Base-by-base conservation (phyloP, 2,329 filamentous ascomycete species). In the Claviceps humidiphila region DNA sequence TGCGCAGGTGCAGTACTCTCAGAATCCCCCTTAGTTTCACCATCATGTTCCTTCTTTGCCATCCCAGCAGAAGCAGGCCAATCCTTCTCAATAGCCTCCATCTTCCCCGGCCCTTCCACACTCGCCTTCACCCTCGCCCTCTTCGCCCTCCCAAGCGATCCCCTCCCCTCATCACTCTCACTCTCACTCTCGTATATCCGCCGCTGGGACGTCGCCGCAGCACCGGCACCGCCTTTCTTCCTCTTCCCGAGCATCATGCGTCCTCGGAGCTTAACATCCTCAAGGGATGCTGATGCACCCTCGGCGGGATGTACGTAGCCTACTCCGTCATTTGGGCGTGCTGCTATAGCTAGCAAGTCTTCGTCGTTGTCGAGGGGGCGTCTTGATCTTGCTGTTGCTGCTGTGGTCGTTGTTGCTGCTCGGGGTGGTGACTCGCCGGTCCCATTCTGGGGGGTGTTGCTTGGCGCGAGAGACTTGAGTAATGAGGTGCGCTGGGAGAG, bases 231-330 rank as follows among this genome's bases (percentile, higher is more conserved):
- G 11, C 51, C 55, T 13, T 16, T 47, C 47, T 49, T 56, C 44
- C 57, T 53, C 53, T 57, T 56, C 14, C 34, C 17, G 65, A 66
- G 38, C 22, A 48, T n/a, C 34, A 49, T 8, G 22, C 38, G 38
- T 5, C 16, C 7, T 11, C 47, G 37, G 8, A 49, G 46, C 9
- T 39, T 22, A 14, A 6, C 3, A 3, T 47, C 30, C 3, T 39
- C 46, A 4, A 2, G 22, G 65, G 24, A 14, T 17, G 14, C 5
- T 11, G 59, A 17, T 66, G 37, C 46, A 61, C 59, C 3, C 63
- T 61, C 53, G 64, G 61, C 50, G 71, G 57, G 54, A 64, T 58
- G 58, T 9, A 63, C 59, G 59, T 68, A 73, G 8, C 72, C 73
- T 9, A 74, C 57, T 39, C 72, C 73, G 24, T 67, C 64, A 58